phyloP scores from a whole-genome alignment of 371 early-diverging fungal genomes.

The Spiromyces aspiralis region DNA sequence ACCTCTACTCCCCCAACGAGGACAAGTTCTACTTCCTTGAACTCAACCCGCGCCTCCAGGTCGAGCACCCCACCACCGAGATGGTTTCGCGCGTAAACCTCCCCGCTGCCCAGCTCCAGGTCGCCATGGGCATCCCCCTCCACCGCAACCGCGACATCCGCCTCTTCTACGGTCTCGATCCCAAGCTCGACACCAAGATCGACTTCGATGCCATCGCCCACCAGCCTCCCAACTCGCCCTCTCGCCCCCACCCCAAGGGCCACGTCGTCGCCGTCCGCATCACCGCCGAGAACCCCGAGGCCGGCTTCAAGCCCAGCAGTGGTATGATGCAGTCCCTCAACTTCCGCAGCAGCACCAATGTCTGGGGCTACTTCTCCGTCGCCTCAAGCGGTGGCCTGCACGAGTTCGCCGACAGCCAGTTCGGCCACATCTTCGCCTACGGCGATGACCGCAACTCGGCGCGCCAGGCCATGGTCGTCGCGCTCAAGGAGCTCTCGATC shows the following conservation, averaged over 20 bases:
- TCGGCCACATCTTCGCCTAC: conserved; percentile 97
- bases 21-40: conserved; percentile 93
- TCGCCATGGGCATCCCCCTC: conserved; percentile 96
- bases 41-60: conserved; percentile 96
- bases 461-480: conserved; percentile 91
- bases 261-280: conserved; percentile 98
- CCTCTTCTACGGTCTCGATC: conserved; percentile 73
- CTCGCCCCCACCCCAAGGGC: conserved; percentile 74
- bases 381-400: conserved; percentile 88
- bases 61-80: conserved; percentile 99
- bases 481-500: conserved; percentile 94
- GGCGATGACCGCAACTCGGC: conserved; percentile 89
- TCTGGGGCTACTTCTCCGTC: conserved; percentile 98
- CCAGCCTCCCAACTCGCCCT: not conserved
- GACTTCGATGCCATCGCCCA: conserved; percentile 82
- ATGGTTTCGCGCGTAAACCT: conserved; percentile 96
- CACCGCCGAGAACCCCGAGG: conserved; percentile 98
- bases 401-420: conserved; percentile 98
- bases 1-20: conserved; percentile 74
- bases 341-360: conserved; percentile 84
- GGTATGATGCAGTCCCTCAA: conserved; percentile 93
- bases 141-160: conserved; percentile 89
- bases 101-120: conserved; percentile 93
- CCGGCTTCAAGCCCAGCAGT: conserved; percentile 93
- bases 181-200: conserved; percentile 66